phyloP scores from a whole-genome alignment of 139 green algal species.

The Pleodorina starrii region DNA sequence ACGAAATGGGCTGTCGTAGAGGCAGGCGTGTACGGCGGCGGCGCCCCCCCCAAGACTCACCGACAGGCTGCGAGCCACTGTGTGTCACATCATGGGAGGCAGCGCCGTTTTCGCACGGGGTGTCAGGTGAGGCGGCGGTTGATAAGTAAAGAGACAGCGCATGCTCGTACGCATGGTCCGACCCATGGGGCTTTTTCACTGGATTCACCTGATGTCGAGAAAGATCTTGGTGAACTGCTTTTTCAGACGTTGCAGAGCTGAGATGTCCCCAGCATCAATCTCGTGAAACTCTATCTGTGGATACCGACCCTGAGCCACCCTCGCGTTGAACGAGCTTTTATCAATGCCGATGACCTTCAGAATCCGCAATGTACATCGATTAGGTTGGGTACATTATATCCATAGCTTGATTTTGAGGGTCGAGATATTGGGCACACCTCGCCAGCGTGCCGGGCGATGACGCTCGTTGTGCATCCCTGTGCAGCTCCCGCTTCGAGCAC shows the following conservation, averaged over 20 bases:
- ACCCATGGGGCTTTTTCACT: too few relatives aligned
- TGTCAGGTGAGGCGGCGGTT: too few relatives aligned
- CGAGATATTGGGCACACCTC: slow-evolving; percentile 4
- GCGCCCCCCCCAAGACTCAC: too few relatives aligned
- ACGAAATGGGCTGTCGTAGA: too few relatives aligned
- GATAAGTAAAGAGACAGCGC: too few relatives aligned
- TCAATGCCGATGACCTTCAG: slow-evolving; percentile 28
- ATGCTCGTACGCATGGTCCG: too few relatives aligned
- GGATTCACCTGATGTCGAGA: slow-evolving; percentile 42
- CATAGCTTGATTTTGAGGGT: too few relatives aligned
- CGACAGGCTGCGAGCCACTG: slow-evolving; percentile 38
- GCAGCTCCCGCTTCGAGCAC: slow-evolving; percentile 28
- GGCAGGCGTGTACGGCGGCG: too few relatives aligned
- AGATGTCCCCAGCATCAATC: slow-evolving; percentile 7
- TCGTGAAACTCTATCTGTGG: not conserved
- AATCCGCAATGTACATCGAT: too few relatives aligned
- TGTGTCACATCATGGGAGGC: not conserved
- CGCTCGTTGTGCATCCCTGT: slow-evolving; percentile 9
- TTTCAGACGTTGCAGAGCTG: not conserved
- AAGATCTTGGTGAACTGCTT: slow-evolving; percentile 22
- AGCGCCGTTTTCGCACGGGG: too few relatives aligned
- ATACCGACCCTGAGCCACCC: not conserved
- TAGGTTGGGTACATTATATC: too few relatives aligned
- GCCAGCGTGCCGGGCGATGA: not conserved
- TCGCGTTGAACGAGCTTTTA: slow-evolving; percentile 15